These are phyloP conservation scores for Fusarium compactum DNA, from an alignment of 2,329 filamentous ascomycete species.

Conservation along the genomic window DNA sequence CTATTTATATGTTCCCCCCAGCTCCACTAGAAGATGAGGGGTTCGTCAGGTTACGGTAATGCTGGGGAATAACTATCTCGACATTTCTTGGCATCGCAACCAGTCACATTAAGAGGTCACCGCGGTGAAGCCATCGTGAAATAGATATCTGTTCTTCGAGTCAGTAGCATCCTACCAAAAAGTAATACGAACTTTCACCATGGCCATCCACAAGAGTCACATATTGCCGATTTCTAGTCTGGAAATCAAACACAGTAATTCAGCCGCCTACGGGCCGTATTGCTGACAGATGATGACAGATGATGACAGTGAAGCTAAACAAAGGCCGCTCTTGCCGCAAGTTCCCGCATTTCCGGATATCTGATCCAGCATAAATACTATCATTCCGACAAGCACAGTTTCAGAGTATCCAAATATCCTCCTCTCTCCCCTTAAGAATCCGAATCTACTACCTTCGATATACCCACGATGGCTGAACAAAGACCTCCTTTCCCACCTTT, in stretches of 20 bases:
- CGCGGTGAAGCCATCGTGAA: background rate
- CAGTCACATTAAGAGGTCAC: background rate
- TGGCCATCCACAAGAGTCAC: background rate
- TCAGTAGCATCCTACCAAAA: background rate
- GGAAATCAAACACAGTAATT: background rate
- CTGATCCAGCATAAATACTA: background rate
- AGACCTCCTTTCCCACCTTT: constrained; percentile 75
- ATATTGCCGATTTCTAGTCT: background rate
- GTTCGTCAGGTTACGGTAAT: background rate
- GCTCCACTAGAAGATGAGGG: background rate
- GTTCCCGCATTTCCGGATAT: background rate
- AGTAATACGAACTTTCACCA: background rate
- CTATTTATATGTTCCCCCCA: background rate
- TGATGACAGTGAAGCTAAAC: background rate
- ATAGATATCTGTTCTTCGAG: background rate
- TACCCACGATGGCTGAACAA: constrained; percentile 30
- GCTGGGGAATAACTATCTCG: background rate
- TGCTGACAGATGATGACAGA: background rate
- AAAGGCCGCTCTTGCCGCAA: constrained; percentile 6
- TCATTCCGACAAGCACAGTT: background rate
- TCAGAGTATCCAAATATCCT: background rate
- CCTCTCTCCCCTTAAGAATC: background rate
- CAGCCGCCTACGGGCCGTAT: background rate
- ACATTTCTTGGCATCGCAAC: background rate
- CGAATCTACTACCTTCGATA: accelerated